A percentile compares a stretch with the other conserved stretches of the same genome.
Evolutionary conservation across 2,329 filamentous ascomycete genomes (phyloP).

Genomic region (Metarhizium brunneum): DNA sequence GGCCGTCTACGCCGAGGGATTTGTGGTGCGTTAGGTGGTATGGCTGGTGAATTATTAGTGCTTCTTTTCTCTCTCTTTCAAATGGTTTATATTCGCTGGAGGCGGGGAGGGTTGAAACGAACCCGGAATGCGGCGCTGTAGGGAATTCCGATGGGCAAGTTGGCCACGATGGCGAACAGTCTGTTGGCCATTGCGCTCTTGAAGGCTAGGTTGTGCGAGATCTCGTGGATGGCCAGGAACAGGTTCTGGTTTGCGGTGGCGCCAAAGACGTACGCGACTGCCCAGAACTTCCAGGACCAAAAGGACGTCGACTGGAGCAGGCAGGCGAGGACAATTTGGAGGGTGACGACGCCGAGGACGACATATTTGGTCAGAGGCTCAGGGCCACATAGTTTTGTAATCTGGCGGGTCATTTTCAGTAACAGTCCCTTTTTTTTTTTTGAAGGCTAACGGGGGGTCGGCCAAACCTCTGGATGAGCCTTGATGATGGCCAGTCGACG

Average conservation of each 20-base stretch:
- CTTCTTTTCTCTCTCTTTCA: not conserved
- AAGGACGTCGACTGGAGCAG: slow-evolving; percentile 68
- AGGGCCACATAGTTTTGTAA: slow-evolving; percentile 92
- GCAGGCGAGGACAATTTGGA: slow-evolving; percentile 73
- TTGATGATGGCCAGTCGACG: slow-evolving; percentile 92
- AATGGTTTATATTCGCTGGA: not conserved
- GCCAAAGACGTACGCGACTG: slow-evolving; percentile 81
- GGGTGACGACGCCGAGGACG: slow-evolving; percentile 70
- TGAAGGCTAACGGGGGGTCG: not conserved
- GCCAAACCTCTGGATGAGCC: slow-evolving; percentile 77
- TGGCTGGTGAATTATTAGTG: slow-evolving; percentile 40
- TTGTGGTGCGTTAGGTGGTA: slow-evolving; percentile 99
- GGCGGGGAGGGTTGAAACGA: slow-evolving; percentile 22
- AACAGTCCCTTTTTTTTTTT: not conserved
- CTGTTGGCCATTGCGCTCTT: slow-evolving; percentile 71
- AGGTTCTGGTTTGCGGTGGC: slow-evolving; percentile 97
- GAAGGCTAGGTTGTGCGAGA: slow-evolving; percentile 96
- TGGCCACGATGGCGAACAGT: slow-evolving; percentile 83
- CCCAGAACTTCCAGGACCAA: slow-evolving; percentile 75
- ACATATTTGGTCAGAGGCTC: slow-evolving; percentile 94
- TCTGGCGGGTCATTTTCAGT: slow-evolving; percentile 36
- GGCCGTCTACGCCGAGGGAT: slow-evolving; percentile 88
- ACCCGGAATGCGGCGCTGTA: slow-evolving; percentile 94
- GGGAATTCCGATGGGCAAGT: slow-evolving; percentile 88
- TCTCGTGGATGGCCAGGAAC: slow-evolving; percentile 97